Percentiles rank a stretch among this genome's conserved stretches.
Conservation (phyloP, 306 rosid genomes). For the Aeschynomene evenia region DNA sequence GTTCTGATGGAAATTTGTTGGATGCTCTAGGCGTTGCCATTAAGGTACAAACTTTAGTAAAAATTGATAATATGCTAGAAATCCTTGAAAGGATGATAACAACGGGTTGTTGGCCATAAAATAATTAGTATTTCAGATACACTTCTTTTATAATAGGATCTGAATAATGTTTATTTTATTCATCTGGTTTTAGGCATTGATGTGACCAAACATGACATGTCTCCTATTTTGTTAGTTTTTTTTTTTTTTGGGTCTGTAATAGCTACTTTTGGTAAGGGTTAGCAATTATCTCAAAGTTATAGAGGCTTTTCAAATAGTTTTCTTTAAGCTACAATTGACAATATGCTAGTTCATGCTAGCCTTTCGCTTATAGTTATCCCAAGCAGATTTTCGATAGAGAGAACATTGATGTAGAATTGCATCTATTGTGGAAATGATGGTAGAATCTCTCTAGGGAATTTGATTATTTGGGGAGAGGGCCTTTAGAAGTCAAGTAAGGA, state of each 20-base stretch:
- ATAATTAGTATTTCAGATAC: slow-evolving; percentile 3
- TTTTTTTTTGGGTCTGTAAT: background rate
- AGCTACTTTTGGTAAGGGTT: background rate
- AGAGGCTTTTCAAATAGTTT: slow-evolving; percentile 7
- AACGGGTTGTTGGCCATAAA: background rate
- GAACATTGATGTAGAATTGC: too few relatives aligned
- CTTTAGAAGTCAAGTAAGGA: too few relatives aligned
- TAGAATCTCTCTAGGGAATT: too few relatives aligned
- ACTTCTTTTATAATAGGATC: too few relatives aligned
- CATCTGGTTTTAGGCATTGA: slow-evolving; percentile 6
- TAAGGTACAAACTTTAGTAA: slow-evolving; percentile 52
- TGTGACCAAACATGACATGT: background rate
- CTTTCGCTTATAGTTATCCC: background rate
- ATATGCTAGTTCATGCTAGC: background rate
- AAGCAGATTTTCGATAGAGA: background rate
- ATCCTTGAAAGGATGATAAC: slow-evolving; percentile 5
- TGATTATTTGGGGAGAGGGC: too few relatives aligned
- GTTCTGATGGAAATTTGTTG: slow-evolving; percentile 86
- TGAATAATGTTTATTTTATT: background rate
- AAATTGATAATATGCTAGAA: background rate
- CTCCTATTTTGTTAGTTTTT: too few relatives aligned
- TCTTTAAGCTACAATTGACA: background rate
- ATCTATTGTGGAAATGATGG: too few relatives aligned
- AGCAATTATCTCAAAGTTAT: background rate
- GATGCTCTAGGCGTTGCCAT: slow-evolving; percentile 88